These are phyloP conservation scores for Sclerotinia borealis DNA, from an alignment of 2,329 filamentous ascomycete species.

Conservation along the genomic window DNA sequence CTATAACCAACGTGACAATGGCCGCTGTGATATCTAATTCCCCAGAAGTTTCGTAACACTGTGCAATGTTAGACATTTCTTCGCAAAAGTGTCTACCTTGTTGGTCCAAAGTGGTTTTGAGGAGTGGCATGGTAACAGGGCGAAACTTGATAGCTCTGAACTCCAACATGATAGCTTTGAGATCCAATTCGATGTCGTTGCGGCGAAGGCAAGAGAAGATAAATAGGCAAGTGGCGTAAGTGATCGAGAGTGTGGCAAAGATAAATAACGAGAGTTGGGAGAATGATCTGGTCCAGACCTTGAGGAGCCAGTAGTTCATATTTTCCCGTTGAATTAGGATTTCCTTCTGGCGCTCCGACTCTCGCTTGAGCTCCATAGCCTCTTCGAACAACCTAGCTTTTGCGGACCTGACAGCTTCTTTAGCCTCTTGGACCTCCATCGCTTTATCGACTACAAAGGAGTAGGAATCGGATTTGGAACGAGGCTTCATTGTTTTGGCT, in stretches of 20 bases:
- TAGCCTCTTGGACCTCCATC: neutral
- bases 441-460: neutral
- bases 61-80: neutral
- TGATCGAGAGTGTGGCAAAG: too few species aligned
- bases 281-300: neutral
- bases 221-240: neutral
- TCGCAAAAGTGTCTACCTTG: neutral
- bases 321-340: neutral
- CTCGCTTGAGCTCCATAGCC: fast-evolving
- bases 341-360: neutral
- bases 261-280: neutral
- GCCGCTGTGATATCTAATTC: neutral
- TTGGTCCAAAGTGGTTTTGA: neutral
- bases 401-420: neutral
- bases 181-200: neutral
- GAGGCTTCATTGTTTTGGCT: neutral
- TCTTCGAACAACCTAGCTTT: neutral
- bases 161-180: neutral
- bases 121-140: too few species aligned
- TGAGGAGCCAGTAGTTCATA: neutral
- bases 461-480: neutral
- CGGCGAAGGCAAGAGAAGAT: neutral
- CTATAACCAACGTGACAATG: neutral
- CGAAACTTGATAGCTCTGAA: too few species aligned
- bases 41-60: neutral